Evolutionary conservation across 225 moss, liverwort and hornwort species (phyloP).

Genomic region (Polytrichum commune): DNA sequence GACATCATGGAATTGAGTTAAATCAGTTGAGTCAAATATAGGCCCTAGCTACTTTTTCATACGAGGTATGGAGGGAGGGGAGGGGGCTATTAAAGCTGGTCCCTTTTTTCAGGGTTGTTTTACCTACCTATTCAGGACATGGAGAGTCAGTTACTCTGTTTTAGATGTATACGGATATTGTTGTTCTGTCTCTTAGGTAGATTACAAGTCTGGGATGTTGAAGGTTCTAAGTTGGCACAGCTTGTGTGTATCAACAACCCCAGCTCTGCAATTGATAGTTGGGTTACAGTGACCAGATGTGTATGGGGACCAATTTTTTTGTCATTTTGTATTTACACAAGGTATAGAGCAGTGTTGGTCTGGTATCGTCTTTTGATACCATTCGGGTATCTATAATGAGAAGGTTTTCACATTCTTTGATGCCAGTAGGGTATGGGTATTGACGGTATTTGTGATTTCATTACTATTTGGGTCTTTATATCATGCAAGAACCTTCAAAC

Average conservation of each 20-base stretch:
- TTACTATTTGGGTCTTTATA: no score
- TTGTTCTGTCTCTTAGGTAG: not conserved
- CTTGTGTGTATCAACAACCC: not conserved
- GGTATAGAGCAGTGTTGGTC: no score
- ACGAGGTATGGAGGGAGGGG: not conserved
- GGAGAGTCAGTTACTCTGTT: not conserved
- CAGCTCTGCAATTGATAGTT: not conserved
- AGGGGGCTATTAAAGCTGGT: not conserved
- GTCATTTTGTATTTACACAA: no score
- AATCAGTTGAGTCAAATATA: not conserved
- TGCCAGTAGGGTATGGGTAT: no score
- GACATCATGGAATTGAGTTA: conserved; percentile 60
- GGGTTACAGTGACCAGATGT: no score
- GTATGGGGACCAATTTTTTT: no score
- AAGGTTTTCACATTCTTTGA: no score
- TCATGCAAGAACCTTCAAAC: no score
- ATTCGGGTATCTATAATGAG: no score
- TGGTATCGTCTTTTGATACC: no score
- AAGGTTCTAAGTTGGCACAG: not conserved
- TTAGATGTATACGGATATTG: not conserved
- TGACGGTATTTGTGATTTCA: no score
- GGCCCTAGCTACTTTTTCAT: not conserved
- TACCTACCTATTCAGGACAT: not conserved
- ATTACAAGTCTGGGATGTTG: not conserved
- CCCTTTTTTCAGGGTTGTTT: not conserved